Conservation (phyloP, 352 stramenopile genomes). For the Blastocystis hominis region DNA sequence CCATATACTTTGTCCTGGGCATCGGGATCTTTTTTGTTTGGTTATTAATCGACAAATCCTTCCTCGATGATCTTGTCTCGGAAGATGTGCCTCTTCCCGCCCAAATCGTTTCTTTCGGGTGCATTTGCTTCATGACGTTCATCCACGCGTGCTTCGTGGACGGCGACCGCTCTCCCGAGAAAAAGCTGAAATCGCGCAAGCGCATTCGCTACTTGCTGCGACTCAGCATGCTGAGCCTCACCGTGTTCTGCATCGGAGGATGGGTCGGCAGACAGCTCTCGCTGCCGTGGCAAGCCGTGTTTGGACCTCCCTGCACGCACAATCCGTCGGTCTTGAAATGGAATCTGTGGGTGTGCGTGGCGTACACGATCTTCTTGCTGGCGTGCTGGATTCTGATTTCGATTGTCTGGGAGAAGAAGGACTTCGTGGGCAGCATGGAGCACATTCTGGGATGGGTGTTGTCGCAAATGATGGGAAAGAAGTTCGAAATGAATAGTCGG, state of each 20-base stretch:
- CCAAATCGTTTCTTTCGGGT: conserved; percentile 48
- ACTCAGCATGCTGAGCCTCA: conserved; percentile 51
- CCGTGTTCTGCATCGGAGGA: conserved; percentile 37
- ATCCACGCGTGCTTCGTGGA: conserved; percentile 32
- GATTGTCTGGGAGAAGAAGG: conserved; percentile 46
- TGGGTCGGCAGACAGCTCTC: conserved; percentile 19
- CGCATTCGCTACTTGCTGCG: conserved; percentile 12
- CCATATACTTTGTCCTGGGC: not conserved
- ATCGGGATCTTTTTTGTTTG: conserved; percentile 29
- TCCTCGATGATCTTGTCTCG: conserved; percentile 1
- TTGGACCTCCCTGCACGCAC: conserved; percentile 43
- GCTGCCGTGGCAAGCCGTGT: conserved; percentile 1
- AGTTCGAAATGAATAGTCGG: not conserved
- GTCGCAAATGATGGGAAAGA: conserved; percentile 3
- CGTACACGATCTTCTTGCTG: not conserved
- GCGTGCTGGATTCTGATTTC: not conserved
- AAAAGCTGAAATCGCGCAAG: conserved; percentile 9
- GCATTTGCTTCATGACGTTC: not conserved
- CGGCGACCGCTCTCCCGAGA: not conserved
- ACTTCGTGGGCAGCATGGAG: conserved; percentile 34
- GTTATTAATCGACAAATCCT: not conserved
- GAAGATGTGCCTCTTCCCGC: conserved; percentile 42
- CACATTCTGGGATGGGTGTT: conserved; percentile 13
- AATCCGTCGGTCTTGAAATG: not conserved
- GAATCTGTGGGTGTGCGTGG: not conserved